Conservation (phyloP, 2,329 filamentous ascomycete genomes). For the Nemania serpens region DNA sequence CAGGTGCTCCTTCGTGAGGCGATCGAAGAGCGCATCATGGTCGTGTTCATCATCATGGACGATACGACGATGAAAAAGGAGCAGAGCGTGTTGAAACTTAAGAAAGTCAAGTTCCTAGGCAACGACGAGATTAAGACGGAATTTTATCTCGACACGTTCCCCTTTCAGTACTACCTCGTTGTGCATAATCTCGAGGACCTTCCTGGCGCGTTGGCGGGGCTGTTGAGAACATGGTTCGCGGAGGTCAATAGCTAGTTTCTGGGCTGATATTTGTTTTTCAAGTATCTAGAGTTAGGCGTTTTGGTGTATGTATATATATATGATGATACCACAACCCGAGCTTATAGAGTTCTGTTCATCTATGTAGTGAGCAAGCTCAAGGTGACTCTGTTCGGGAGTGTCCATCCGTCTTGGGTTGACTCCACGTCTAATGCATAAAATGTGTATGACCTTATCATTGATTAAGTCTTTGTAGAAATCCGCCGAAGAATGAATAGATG, state of each 20-base stretch:
- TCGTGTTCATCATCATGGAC: slow-evolving; percentile 97
- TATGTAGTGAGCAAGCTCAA: background rate
- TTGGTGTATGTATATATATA: slow-evolving; percentile 17
- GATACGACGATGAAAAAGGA: slow-evolving; percentile 53
- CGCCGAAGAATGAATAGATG: slow-evolving; percentile 32
- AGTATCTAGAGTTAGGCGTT: background rate
- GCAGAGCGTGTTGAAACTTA: slow-evolving; percentile 81
- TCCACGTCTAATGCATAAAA: too few species aligned
- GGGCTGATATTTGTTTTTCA: background rate
- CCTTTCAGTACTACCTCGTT: slow-evolving; percentile 95
- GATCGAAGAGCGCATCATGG: slow-evolving; percentile 92
- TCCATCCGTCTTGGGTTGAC: too few species aligned
- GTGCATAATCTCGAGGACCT: slow-evolving; percentile 91
- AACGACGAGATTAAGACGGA: slow-evolving; percentile 77
- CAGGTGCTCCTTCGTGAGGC: slow-evolving; percentile 82
- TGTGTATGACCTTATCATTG: background rate
- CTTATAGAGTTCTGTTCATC: background rate
- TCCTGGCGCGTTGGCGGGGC: slow-evolving; percentile 81
- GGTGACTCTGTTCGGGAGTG: background rate
- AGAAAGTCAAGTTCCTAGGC: slow-evolving; percentile 77
- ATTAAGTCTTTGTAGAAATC: slow-evolving; percentile 27
- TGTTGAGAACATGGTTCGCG: slow-evolving; percentile 95
- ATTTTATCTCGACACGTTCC: slow-evolving; percentile 92
- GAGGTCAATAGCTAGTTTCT: slow-evolving; percentile 55
- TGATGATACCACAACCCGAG: slow-evolving; percentile 12